phyloP scores from a whole-genome alignment of 148 eudicot genomes.

The Spergularia marina region DNA sequence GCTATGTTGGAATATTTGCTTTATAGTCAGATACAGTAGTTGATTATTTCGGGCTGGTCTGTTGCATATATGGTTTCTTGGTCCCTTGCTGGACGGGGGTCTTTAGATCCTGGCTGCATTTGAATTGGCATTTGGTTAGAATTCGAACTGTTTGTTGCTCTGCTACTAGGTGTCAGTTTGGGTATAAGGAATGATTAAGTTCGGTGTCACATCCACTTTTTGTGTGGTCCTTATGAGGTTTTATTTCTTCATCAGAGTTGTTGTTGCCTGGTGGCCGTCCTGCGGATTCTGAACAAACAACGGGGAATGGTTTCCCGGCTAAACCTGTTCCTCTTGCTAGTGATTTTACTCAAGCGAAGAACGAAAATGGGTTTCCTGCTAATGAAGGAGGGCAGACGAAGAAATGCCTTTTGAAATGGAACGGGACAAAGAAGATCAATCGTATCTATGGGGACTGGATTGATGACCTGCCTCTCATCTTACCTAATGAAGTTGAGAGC shows the following conservation, averaged over 20 bases:
- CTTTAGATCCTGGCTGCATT: not conserved
- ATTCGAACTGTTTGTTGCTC: not conserved
- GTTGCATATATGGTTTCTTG: not conserved
- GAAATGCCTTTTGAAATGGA: conserved; percentile 55
- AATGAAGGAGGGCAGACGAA: conserved; percentile 40
- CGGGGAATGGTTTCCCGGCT: conserved; percentile 10
- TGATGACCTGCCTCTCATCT: conserved; percentile 50
- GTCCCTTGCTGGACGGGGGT: not conserved
- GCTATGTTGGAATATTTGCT: not conserved
- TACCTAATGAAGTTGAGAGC: conserved; percentile 35
- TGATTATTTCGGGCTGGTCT: not conserved
- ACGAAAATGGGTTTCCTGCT: conserved; percentile 23
- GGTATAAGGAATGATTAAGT: not conserved
- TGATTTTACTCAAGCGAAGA: conserved; percentile 30
- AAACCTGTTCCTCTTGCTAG: conserved; percentile 33
- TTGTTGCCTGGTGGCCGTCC: conserved; percentile 35
- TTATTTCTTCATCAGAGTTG: conserved; percentile 46
- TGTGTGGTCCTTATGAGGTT: conserved; percentile 2
- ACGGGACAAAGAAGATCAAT: conserved; percentile 54
- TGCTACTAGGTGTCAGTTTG: not conserved
- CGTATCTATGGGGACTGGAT: conserved; percentile 85
- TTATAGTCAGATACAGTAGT: not conserved
- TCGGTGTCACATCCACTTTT: not conserved
- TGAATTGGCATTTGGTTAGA: not conserved
- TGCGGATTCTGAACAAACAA: conserved; percentile 39